Conservation (phyloP, 129 eudicot species). For the Flaveria robusta region DNA sequence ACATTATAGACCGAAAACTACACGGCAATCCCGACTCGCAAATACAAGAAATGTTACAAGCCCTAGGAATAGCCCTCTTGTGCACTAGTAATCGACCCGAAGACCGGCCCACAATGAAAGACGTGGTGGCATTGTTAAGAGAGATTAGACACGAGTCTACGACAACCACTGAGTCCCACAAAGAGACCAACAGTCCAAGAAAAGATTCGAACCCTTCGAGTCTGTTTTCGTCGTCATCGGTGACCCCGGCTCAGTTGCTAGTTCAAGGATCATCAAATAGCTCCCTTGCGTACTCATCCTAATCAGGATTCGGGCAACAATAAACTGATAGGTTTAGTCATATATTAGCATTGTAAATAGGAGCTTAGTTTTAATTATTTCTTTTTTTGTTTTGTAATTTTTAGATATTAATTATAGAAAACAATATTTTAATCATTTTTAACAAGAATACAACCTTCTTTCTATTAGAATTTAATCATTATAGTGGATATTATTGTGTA, state of each 20-base stretch:
- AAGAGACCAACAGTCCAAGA: slow-evolving; percentile 38
- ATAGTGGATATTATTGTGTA: slow-evolving; percentile 17
- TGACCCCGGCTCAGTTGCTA: slow-evolving; percentile 64
- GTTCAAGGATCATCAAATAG: slow-evolving; percentile 65
- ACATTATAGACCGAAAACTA: slow-evolving; percentile 62
- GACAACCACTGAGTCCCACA: slow-evolving; percentile 45
- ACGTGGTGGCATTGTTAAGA: slow-evolving; percentile 70
- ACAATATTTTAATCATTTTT: slow-evolving; percentile 21
- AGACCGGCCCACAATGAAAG: slow-evolving; percentile 94
- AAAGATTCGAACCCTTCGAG: slow-evolving; percentile 31
- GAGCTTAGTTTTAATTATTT: not conserved
- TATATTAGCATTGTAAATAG: slow-evolving; percentile 44
- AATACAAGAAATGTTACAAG: slow-evolving; percentile 90
- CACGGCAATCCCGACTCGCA: slow-evolving; percentile 85
- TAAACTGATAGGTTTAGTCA: slow-evolving; percentile 31
- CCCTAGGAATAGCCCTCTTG: slow-evolving; percentile 79
- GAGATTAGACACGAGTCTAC: slow-evolving; percentile 67
- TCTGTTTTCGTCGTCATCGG: slow-evolving; percentile 57
- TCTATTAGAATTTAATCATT: slow-evolving; percentile 22
- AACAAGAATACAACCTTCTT: slow-evolving; percentile 12
- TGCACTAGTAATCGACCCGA: slow-evolving; percentile 84
- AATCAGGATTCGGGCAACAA: slow-evolving; percentile 39
- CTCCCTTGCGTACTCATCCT: slow-evolving; percentile 68
- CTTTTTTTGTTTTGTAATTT: slow-evolving; percentile 2
- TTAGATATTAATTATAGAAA: slow-evolving; percentile 31